These are phyloP conservation scores for Candida lessepsii DNA, from an alignment of 805 yeast species.

Conservation along the genomic window DNA sequence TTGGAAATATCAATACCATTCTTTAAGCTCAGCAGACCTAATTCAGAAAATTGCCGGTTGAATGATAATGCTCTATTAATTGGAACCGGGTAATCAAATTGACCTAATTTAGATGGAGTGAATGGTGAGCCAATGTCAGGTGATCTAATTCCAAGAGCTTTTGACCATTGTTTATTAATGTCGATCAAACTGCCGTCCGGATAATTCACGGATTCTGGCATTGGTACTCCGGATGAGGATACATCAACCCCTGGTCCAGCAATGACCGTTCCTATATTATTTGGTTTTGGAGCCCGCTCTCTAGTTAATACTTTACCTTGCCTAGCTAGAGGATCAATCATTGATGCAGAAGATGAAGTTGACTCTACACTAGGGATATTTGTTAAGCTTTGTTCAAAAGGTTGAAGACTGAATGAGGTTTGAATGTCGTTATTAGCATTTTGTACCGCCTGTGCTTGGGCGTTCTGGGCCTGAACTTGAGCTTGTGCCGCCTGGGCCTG, in stretches of 20 bases:
- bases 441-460: slow-evolving; percentile 3
- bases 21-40: background rate
- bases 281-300: background rate
- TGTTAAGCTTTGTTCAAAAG: background rate
- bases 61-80: slow-evolving; percentile 16
- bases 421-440: background rate
- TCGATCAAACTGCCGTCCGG: slow-evolving; percentile 9
- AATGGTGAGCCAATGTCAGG: slow-evolving; percentile 16
- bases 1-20: slow-evolving; percentile 2
- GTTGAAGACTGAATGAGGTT: slow-evolving; percentile 2
- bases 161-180: slow-evolving; percentile 16
- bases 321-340: slow-evolving; percentile 12
- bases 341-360: slow-evolving; percentile 9
- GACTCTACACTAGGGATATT: slow-evolving; percentile 12
- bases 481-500: slow-evolving; percentile 8
- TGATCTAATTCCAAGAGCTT: slow-evolving; percentile 16
- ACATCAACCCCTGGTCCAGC: slow-evolving; percentile 4
- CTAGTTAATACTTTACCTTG: background rate
- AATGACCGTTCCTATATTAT: background rate
- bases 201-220: slow-evolving; percentile 1
- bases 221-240: background rate
- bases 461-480: slow-evolving; percentile 5
- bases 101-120: slow-evolving; percentile 11
- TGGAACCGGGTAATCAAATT: slow-evolving; percentile 17
- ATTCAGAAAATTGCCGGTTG: slow-evolving; percentile 12